Percentiles rank a stretch among this genome's conserved stretches.
These are phyloP conservation scores for Barbarea vulgaris DNA, from an alignment of 345 rosid species.

Conservation along the genomic window DNA sequence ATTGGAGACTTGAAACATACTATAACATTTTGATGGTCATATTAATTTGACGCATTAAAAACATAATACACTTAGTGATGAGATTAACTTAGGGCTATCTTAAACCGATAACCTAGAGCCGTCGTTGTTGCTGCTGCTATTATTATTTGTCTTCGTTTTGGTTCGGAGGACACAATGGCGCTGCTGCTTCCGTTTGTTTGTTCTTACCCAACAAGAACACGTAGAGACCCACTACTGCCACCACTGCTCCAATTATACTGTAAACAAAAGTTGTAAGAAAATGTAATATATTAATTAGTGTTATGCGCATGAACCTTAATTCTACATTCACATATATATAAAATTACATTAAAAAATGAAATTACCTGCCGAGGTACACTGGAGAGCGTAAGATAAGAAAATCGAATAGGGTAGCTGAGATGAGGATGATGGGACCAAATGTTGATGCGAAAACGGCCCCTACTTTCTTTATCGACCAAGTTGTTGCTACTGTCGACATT, in stretches of 20 bases:
- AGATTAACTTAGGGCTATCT: background rate
- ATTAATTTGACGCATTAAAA: background rate
- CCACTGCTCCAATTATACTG: conserved; percentile 69
- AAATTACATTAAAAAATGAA: background rate
- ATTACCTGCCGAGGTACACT: conserved; percentile 64
- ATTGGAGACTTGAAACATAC: background rate
- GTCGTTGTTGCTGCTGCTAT: background rate
- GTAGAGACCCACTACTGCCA: conserved; percentile 61
- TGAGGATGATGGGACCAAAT: conserved; percentile 58
- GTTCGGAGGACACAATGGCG: conserved; percentile 1
- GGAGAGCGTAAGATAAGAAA: conserved; percentile 59
- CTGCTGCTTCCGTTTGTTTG: conserved; percentile 39
- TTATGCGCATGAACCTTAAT: background rate
- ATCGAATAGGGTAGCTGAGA: conserved; percentile 61
- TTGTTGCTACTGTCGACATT: conserved; percentile 68
- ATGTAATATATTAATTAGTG: no score
- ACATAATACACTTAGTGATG: background rate
- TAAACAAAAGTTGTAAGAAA: background rate
- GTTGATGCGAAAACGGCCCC: conserved; percentile 77
- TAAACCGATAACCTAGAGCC: conserved; percentile 15
- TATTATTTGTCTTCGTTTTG: conserved; percentile 12
- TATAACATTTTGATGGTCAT: background rate
- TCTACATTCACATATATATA: no score
- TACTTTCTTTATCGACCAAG: conserved; percentile 69
- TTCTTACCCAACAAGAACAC: conserved; percentile 45